Evolutionary conservation across 192 early-diverging fungal species (phyloP), one percentile per base, ranked within the genome.

Genomic region (Backusella liffmaniae): DNA sequence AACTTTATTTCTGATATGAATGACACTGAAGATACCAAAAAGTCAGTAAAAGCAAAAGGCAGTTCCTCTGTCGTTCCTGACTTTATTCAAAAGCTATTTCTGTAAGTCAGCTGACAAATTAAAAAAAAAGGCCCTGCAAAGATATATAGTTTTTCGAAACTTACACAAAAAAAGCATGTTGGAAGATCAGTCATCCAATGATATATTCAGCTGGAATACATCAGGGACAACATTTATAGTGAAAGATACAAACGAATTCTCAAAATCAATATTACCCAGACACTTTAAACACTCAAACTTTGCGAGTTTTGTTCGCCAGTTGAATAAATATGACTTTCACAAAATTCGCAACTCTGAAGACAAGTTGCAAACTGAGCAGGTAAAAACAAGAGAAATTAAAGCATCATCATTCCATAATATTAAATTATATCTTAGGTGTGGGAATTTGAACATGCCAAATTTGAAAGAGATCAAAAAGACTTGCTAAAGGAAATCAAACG

Each of bases 301-400:
- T 80, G 84, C 88, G 5, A 87, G 86, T 72, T 91, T 91, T 83
- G 90, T 91, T 29, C 86, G 92, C 12, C 92, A 94, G 70, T 86
- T 92, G 16, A 94, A 94, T 82, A 93, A 91, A 78, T 94, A 93
- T 67, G 92, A 89, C 72, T 94, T 94, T 80, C 90, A 92, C 80
- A 94, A 93, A 79, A 84, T 92, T 49, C 87, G 87, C 65, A 62
- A 62, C 26, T 86, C 86, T 34, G 78, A 84, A 18, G 84, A 88
- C 21, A 74, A 79, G 13, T 79, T 79, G 6, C 86, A 90, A 41
- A 86, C 89, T 26, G 88, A 89, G 35, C 87, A 87, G 86, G 87
- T 87, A 74, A 21, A 21, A 36, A 37, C 3, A 7, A 39, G 37
- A 32, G 37, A 39, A 67, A 35, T 26, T 16, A 29, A 12, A 34